Evolutionary conservation across 495 filamentous ascomycete species (phyloP).

Genomic region (Letharia lupina): DNA sequence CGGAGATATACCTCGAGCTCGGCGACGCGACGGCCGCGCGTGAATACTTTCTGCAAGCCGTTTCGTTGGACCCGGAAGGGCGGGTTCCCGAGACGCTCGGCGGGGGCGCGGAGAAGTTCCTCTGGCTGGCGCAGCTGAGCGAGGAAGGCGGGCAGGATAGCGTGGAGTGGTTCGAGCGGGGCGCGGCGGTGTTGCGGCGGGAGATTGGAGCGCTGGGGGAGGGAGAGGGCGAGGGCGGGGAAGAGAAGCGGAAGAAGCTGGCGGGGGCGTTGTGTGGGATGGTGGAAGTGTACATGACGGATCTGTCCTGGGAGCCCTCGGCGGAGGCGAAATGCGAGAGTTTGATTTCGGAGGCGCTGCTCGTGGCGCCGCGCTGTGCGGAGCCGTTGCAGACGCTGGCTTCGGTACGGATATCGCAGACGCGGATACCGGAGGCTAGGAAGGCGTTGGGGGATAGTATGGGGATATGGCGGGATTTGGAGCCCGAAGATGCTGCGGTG

Average conservation of each 20-base stretch:
- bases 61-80: conserved; percentile 65
- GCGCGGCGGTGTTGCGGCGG: conserved; percentile 56
- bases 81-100: conserved; percentile 50
- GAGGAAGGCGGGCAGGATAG: conserved; percentile 78
- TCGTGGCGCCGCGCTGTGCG: conserved; percentile 62
- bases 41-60: conserved; percentile 58
- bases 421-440: conserved; percentile 63
- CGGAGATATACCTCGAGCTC: conserved; percentile 75
- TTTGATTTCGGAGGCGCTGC: conserved; percentile 76
- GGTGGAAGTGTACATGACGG: conserved; percentile 96
- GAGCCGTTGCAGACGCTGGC: conserved; percentile 91
- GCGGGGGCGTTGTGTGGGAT: conserved; percentile 82
- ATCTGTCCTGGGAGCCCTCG: conserved; percentile 84
- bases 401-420: conserved; percentile 84
- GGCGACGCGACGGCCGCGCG: conserved; percentile 69
- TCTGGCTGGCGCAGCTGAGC: conserved; percentile 90
- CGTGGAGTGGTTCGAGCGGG: conserved; percentile 81
- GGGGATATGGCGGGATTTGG: conserved; percentile 63
- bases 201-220: conserved; percentile 50
- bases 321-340: conserved; percentile 78
- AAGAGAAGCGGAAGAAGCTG: conserved; percentile 66
- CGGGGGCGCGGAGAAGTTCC: conserved; percentile 86
- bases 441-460: conserved; percentile 70
- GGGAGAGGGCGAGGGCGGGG: conserved; percentile 22
- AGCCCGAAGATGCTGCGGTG: conserved; percentile 44